Evolutionary conservation across 139 green algal genomes (phyloP).

Genomic region (Coccomyxa sp.): DNA sequence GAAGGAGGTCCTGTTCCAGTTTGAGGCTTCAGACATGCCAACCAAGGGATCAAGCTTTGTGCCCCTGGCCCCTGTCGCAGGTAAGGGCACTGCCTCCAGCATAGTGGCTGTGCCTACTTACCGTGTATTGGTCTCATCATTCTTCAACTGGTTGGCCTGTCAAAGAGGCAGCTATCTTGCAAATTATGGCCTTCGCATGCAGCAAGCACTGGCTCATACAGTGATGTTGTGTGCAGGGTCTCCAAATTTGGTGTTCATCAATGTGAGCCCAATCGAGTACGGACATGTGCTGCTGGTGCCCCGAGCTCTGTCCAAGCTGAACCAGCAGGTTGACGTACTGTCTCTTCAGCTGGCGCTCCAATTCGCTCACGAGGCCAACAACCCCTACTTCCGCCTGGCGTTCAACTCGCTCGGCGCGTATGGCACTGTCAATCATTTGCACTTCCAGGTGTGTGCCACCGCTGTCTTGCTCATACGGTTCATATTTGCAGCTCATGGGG

Average conservation of each 20-base stretch:
- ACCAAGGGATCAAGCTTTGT: neutral
- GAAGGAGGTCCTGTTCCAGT: slow-evolving; percentile 91
- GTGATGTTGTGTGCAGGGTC: too few relatives aligned
- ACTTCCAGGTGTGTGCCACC: slow-evolving; percentile 83
- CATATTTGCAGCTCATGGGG: neutral
- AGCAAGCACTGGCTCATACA: too few relatives aligned
- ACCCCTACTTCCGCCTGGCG: slow-evolving; percentile 89
- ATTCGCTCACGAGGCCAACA: slow-evolving; percentile 80
- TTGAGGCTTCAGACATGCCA: slow-evolving; percentile 43
- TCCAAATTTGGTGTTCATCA: slow-evolving; percentile 93
- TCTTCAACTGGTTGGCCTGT: too few relatives aligned
- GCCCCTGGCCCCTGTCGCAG: neutral
- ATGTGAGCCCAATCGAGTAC: slow-evolving; percentile 98
- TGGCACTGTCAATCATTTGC: slow-evolving; percentile 98
- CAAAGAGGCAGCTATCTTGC: too few relatives aligned
- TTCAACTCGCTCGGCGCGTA: slow-evolving; percentile 98
- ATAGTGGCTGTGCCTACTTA: too few relatives aligned
- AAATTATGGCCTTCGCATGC: too few relatives aligned
- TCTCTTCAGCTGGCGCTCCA: slow-evolving; percentile 81
- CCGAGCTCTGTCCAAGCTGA: slow-evolving; percentile 64
- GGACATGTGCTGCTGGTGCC: slow-evolving; percentile 97
- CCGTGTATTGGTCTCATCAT: too few relatives aligned
- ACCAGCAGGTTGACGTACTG: slow-evolving; percentile 57
- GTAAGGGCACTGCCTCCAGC: too few relatives aligned
- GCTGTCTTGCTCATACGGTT: neutral